Evolutionary conservation across 1,139 yeast species (phyloP), one percentile per base, ranked within the genome.

Genomic region (Arxiozyma slooffiae): DNA sequence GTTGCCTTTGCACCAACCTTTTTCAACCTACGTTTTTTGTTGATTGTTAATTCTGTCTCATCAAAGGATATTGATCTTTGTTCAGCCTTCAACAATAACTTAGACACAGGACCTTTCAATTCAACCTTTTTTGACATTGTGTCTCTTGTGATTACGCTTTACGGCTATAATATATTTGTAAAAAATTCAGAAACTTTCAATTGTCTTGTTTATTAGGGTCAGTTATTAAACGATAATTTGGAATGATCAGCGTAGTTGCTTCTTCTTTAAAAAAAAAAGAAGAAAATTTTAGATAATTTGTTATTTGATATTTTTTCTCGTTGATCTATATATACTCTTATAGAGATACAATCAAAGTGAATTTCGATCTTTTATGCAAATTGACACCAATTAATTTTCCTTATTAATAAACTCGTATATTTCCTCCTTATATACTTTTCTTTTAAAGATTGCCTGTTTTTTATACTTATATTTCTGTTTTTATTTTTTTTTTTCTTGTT

Each of bases 61-160:
- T 53, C 54, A 36, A 53, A 53, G 6, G 57, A 55, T 8, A 44
- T 21, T n/a, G 55, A 52, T 17, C 56, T 48, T 18, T 49, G 49
- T n/a, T 50, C 54, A 30, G 38, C 39, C 37, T 42, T 46, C 39
- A 50, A 42, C 40, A 48, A 23, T 23, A 48, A 26, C 30, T 34
- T 34, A 16, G 45, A 42, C 3, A 42, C 38, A 4, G 45, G 37
- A 7, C 45, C 45, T 21, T 42, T 42, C 21, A 42, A 21, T 42
- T 42, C 22, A 20, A 42, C 14, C 20, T 21, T 42, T 3, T 17
- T 17, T 20, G 45, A n/a, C 38, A 34, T 21, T 22, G n/a, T 30
- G 11, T 26, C 34, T 26, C 3, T 26, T 5, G 11, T 26, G 34
- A 26, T 3, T 26, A n/a, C 14, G 36, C 6, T 30, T 30, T 9